Base-by-base conservation (phyloP, 1,284 basidiomycete species). In the Sanghuangporus weigelae region DNA sequence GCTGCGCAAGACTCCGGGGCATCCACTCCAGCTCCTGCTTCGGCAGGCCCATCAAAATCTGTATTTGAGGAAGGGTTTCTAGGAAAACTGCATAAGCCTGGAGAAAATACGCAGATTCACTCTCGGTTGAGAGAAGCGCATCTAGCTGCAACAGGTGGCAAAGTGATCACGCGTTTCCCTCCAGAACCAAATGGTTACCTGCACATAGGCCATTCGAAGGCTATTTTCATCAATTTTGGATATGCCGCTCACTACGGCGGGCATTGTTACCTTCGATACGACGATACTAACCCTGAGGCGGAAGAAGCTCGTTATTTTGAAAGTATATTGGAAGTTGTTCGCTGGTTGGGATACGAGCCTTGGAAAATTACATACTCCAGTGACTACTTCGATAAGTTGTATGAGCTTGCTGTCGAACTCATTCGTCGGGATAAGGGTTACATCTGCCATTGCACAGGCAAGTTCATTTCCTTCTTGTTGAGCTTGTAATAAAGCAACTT, bases 321-420 rank as follows among this genome's bases (percentile, higher is more conserved):
- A 74, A 96, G 93, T 66, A 98, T 99, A 62, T 79, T 99, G 71
- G 96, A 98, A 77, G 94, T 90, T 67, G 84, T 99, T 55, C 84
- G 96, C 68, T 99, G 97, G 97, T 84, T 99, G 35, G 97, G 97
- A 1, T 99, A 89, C 71, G 96, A 99, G 75, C 97, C 97, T 5
- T 98, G 93, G 92, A 95, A 95, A 77, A 95, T 99, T 78, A 99
- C 97, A 12, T 99, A 99, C 77, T 98, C 96, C 58, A 96, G 94
- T 72, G 97, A 99, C 77, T 95, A 99, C 78, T 99, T 99, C 75
- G 85, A 92, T 67, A 78, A 88, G 72, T 79, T 99, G 21, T 93
- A 96, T 73, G 89, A 90, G 23, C 82, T 98, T 35, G 96, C 96
- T 2, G 83, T 95, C n/a, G 90, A 96, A 73, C 80, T 99, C 59